Evolutionary conservation across 2,329 filamentous ascomycete genomes (phyloP), one percentile per base, ranked within the genome.

Genomic region (Cordyceps militaris): DNA sequence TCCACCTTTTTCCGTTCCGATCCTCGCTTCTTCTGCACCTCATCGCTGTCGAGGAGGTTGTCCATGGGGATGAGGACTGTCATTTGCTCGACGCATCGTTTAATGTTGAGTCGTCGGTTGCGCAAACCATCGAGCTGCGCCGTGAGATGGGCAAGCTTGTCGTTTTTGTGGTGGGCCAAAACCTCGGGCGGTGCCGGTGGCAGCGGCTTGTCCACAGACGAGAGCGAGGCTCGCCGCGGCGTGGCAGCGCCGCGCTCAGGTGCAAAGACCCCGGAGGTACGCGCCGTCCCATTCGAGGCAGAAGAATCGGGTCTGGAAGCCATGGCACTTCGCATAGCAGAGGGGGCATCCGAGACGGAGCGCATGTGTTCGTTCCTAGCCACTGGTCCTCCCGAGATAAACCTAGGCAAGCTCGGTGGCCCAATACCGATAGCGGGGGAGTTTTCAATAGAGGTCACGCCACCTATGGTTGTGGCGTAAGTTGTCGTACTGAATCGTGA

Each of bases 51-150:
- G 66, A 88, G 75, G 40, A 90, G 76, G 61, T 81, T 83, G 67
- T 89, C 86, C 36, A 80, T 84, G 42, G 88, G 87, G 77, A 91
- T 88, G 59, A 91, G 79, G 69, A 90, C 84, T 59, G 85, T 90
- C 77, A 93, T 85, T 69, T 93, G 88, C 61, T 81, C 77, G 67
- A 94, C 89, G 61, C 87, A 84, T 24, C 79, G 84, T 67, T 83
- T 80, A 66, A 93, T 83, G 71, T 92, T 93, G 60, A 80, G 76
- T 56, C 86, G 83, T 46, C 88, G 83, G 66, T 88, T 84, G 1
- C 77, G 76, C 8, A 94, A 79, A 50, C 81, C 79, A 43, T 84
- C 78, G 30, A 89, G 80, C 64, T 83, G 81, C 4, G 85, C 82
- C 65, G 87, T 82, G 24, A 94, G 77, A 60, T 80, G 77, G 10